Evolutionary conservation across 2,329 filamentous ascomycete genomes (phyloP).

Genomic region (Colletotrichum chrysophilum): DNA sequence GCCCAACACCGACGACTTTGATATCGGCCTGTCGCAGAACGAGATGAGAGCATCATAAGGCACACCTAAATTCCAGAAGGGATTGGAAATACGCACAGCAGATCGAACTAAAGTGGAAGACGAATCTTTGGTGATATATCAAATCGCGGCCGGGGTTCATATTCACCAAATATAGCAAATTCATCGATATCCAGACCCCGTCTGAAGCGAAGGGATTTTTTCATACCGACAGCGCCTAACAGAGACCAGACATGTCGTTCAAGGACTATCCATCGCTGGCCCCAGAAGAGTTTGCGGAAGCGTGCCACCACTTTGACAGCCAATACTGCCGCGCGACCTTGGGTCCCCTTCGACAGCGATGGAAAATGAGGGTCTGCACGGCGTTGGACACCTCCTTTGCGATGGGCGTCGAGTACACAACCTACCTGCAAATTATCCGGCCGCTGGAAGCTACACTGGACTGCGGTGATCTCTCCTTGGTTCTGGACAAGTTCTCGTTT

Average conservation of each 20-base stretch:
- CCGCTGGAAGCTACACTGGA: slow-evolving; percentile 52
- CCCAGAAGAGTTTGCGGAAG: slow-evolving; percentile 66
- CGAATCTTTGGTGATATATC: neutral
- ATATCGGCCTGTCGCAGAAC: neutral
- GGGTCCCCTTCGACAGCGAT: slow-evolving; percentile 57
- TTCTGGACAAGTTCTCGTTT: slow-evolving; percentile 52
- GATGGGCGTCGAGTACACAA: slow-evolving; percentile 48
- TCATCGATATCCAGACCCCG: neutral
- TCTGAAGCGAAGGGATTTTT: neutral
- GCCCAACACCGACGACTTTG: neutral
- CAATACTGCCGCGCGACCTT: slow-evolving; percentile 63
- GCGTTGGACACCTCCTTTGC: slow-evolving; percentile 53
- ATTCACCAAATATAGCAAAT: neutral
- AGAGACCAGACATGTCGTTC: slow-evolving; percentile 33
- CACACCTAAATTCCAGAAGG: neutral
- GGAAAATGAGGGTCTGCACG: slow-evolving; percentile 59
- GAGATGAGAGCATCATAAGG: neutral
- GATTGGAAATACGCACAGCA: neutral
- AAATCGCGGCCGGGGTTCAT: neutral
- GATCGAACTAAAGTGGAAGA: neutral
- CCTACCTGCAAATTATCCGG: slow-evolving; percentile 62
- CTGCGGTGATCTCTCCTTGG: slow-evolving; percentile 50
- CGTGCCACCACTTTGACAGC: slow-evolving; percentile 67
- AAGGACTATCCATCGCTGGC: slow-evolving; percentile 66
- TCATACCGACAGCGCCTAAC: neutral